Evolutionary conservation across 768 basidiomycete species (phyloP).

Genomic region (Xanthoconium stramineum): DNA sequence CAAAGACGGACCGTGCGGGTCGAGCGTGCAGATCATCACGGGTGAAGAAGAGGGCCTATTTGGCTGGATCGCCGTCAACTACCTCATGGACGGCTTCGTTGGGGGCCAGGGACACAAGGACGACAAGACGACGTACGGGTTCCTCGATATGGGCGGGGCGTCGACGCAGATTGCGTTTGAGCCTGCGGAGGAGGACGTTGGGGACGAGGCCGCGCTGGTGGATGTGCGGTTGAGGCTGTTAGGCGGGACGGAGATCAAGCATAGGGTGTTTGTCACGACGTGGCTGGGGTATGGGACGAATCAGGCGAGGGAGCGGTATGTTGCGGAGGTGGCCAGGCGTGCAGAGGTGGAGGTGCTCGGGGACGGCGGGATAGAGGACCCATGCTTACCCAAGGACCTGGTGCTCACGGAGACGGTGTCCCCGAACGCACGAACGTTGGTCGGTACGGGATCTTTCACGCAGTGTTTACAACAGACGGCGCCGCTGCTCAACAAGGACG

Average conservation of each 20-base stretch:
- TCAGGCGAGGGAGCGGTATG: conserved; percentile 91
- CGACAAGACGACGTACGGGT: conserved; percentile 86
- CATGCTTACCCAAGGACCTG: conserved; percentile 84
- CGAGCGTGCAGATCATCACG: conserved; percentile 89
- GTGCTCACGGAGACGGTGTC: conserved; percentile 56
- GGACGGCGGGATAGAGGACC: conserved; percentile 57
- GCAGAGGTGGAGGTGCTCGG: conserved; percentile 46
- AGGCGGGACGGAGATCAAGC: conserved; percentile 81
- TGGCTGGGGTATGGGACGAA: conserved; percentile 99
- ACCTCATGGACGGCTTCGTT: conserved; percentile 94
- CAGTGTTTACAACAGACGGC: conserved; percentile 71
- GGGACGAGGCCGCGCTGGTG: conserved; percentile 55
- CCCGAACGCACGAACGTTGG: conserved; percentile 53
- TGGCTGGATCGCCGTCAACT: conserved; percentile 99
- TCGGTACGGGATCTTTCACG: conserved; percentile 90
- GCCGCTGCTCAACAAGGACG: conserved; percentile 78
- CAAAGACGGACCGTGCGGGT: conserved; percentile 78
- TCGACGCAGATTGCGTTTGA: conserved; percentile 99
- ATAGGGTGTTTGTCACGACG: conserved; percentile 95
- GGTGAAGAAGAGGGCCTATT: conserved; percentile 98
- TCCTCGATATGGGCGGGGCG: conserved; percentile 98
- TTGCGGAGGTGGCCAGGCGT: conserved; percentile 60
- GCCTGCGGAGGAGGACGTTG: conserved; percentile 59
- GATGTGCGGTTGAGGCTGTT: conserved; percentile 80
- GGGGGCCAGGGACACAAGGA: conserved; percentile 30